Evolutionary conservation across 2,329 filamentous ascomycete genomes (phyloP).

Genomic region (Fusarium sp.): DNA sequence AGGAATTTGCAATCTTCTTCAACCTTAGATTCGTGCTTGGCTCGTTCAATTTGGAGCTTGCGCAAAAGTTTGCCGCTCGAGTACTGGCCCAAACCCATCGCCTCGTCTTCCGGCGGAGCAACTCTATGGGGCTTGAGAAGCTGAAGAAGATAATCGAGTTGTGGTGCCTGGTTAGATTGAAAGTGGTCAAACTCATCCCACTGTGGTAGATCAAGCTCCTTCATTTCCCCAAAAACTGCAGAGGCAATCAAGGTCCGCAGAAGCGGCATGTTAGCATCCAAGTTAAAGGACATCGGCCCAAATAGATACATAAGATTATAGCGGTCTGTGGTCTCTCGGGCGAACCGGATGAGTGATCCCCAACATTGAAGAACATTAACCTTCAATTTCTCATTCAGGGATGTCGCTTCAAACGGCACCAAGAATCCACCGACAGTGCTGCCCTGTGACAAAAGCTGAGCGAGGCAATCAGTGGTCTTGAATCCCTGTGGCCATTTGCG

Average conservation of each 20-base stretch:
- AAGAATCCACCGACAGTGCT: conserved; percentile 39
- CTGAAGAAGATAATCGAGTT: conserved; percentile 33
- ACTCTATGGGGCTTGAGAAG: conserved; percentile 42
- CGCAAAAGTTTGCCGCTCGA: conserved; percentile 43
- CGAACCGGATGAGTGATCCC: conserved; percentile 37
- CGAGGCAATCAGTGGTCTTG: conserved; percentile 35
- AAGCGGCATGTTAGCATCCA: conserved; percentile 39
- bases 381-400: conserved; percentile 41
- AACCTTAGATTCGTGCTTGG: conserved; percentile 38
- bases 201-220: conserved; percentile 23
- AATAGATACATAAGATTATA: conserved; percentile 45
- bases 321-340: conserved; percentile 16
- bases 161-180: conserved; percentile 40
- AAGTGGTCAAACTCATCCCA: conserved; percentile 45
- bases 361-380: conserved; percentile 37
- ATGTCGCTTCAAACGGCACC: conserved; percentile 25
- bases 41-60: conserved; percentile 36
- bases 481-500: conserved; percentile 35
- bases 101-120: conserved; percentile 15
- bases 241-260: conserved; percentile 42
- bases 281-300: conserved; percentile 42
- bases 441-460: conserved; percentile 30
- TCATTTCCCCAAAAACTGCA: conserved; percentile 40
- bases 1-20: conserved; percentile 45
- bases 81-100: conserved; percentile 31